phyloP scores from a whole-genome alignment of 768 basidiomycete species.

The Austroboletus eburneus region DNA sequence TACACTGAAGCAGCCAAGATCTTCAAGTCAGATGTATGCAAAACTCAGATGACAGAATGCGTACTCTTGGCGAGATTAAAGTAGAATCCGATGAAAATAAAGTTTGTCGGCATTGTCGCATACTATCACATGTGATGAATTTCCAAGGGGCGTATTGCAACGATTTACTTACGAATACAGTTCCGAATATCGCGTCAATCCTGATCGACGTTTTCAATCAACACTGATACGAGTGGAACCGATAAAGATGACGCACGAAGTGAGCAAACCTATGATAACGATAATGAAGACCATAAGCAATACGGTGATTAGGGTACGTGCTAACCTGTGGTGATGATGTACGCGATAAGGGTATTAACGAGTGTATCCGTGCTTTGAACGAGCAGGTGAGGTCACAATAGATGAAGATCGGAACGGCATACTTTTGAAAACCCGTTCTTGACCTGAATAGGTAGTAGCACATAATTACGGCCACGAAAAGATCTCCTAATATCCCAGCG shows the following conservation, averaged over 20 bases:
- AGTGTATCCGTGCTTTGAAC: slow-evolving; percentile 44
- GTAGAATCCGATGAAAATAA: slow-evolving; percentile 51
- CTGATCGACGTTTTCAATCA: slow-evolving; percentile 25
- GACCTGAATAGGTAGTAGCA: slow-evolving; percentile 45
- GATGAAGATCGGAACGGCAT: background rate
- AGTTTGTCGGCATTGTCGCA: slow-evolving; percentile 46
- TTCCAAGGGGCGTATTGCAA: too few species aligned
- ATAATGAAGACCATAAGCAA: background rate
- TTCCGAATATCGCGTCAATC: slow-evolving; percentile 41
- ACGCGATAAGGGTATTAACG: slow-evolving; percentile 43
- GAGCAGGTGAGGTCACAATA: background rate
- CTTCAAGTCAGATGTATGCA: background rate
- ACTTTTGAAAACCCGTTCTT: slow-evolving; percentile 49
- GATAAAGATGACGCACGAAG: slow-evolving; percentile 30
- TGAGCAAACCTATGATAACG: slow-evolving; percentile 35
- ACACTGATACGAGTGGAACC: background rate
- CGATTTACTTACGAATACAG: slow-evolving; percentile 33
- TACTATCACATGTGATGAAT: slow-evolving; percentile 26
- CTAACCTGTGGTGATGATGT: slow-evolving; percentile 52
- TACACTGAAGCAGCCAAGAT: slow-evolving; percentile 36
- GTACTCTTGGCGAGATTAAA: slow-evolving; percentile 49
- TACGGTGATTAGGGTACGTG: slow-evolving; percentile 15
- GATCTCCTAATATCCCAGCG: slow-evolving; percentile 44
- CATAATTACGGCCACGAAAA: slow-evolving; percentile 46
- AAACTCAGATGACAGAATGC: slow-evolving; percentile 12